Conservation (phyloP, 768 basidiomycete species). For the Termitomyces sp. region DNA sequence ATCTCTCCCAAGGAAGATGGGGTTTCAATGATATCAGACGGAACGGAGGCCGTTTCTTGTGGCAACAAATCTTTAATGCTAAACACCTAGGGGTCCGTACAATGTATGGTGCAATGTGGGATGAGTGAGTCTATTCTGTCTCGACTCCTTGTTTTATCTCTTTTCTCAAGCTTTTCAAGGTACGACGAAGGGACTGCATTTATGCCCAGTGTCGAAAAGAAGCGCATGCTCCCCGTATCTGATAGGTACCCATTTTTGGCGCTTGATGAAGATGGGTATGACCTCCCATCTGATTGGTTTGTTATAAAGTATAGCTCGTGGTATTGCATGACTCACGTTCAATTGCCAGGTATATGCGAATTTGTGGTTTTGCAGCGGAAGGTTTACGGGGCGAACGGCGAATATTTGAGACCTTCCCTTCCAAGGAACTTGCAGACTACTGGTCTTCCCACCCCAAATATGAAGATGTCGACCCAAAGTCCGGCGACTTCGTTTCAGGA, state of each 20-base stretch:
- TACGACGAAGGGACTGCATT: slow-evolving; percentile 86
- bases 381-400: slow-evolving; percentile 61
- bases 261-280: slow-evolving; percentile 74
- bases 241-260: slow-evolving; percentile 61
- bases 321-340: not conserved
- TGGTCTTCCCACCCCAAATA: slow-evolving; percentile 63
- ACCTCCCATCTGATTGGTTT: slow-evolving; percentile 78
- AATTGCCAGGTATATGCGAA: slow-evolving; percentile 65
- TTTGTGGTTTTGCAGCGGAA: slow-evolving; percentile 70
- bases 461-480: slow-evolving; percentile 35
- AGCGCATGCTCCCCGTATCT: slow-evolving; percentile 57
- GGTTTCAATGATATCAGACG: slow-evolving; percentile 68
- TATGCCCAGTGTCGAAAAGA: slow-evolving; percentile 65
- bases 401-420: slow-evolving; percentile 60
- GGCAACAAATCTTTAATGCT: slow-evolving; percentile 74
- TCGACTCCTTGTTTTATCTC: slow-evolving; percentile 3
- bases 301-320: slow-evolving; percentile 16
- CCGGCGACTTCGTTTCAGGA: slow-evolving; percentile 30
- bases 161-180: slow-evolving; percentile 28
- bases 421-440: slow-evolving; percentile 72
- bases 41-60: slow-evolving; percentile 73
- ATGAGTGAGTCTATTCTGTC: slow-evolving; percentile 49
- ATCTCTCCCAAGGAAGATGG: slow-evolving; percentile 70
- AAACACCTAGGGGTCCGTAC: slow-evolving; percentile 55
- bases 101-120: slow-evolving; percentile 88